Percentiles rank a stretch among this genome's conserved stretches.
Evolutionary conservation across 2,329 filamentous ascomycete genomes (phyloP).

Genomic region (Diaporthe longicolla): DNA sequence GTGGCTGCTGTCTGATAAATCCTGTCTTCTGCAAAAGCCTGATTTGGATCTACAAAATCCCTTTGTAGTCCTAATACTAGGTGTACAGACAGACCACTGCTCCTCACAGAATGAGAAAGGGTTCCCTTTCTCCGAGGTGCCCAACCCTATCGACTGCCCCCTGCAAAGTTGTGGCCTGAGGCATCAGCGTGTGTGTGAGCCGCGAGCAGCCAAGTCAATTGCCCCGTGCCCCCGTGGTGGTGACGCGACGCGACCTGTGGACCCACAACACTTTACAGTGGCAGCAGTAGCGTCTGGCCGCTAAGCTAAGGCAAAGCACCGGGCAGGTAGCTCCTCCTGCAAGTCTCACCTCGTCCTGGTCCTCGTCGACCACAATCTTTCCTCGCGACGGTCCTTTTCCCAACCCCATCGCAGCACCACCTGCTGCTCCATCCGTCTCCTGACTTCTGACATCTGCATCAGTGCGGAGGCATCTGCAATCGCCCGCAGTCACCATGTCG

Average conservation of each 20-base stretch:
- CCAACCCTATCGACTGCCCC: background rate
- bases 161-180: slow-evolving; percentile 16
- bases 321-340: slow-evolving; percentile 21
- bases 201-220: slow-evolving; percentile 12
- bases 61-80: background rate
- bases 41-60: background rate
- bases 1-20: background rate
- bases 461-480: slow-evolving; percentile 34
- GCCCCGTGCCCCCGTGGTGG: background rate
- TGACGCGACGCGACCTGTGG: slow-evolving; percentile 37
- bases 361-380: slow-evolving; percentile 29
- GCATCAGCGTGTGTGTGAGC: background rate
- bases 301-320: slow-evolving; percentile 28
- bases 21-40: background rate
- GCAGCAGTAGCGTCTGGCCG: slow-evolving; percentile 24
- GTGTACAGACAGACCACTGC: background rate
- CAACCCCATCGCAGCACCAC: slow-evolving; percentile 39
- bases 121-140: background rate
- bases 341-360: slow-evolving; percentile 32
- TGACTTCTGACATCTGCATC: slow-evolving; percentile 41
- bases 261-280: slow-evolving; percentile 38
- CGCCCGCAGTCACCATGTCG: slow-evolving; percentile 66
- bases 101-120: background rate
- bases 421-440: slow-evolving; percentile 39
- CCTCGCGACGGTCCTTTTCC: slow-evolving; percentile 10